Evolutionary conservation across 1,284 basidiomycete species (phyloP).

Genomic region (Tetrapyrgos nigripes): DNA sequence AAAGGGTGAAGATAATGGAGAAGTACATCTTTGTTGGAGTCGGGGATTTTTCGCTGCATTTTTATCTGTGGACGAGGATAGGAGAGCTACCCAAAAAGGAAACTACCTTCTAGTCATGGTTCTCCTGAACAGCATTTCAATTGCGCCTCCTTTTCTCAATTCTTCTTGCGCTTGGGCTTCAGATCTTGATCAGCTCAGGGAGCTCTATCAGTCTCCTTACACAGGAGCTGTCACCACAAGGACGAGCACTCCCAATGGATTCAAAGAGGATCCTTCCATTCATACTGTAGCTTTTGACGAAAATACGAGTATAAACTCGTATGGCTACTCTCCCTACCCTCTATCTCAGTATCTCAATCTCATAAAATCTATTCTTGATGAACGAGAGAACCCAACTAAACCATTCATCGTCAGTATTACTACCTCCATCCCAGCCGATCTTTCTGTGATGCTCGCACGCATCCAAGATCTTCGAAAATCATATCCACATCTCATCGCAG

Average conservation of each 20-base stretch:
- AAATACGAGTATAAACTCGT: conserved; percentile 74
- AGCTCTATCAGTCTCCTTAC: conserved; percentile 65
- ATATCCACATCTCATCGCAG: conserved; percentile 50
- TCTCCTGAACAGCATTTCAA: conserved; percentile 52
- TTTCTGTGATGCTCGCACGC: conserved; percentile 58
- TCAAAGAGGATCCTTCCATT: conserved; percentile 56
- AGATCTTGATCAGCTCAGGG: conserved; percentile 62
- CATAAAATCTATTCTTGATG: conserved; percentile 58
- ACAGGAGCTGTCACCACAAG: conserved; percentile 82
- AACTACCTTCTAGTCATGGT: conserved; percentile 43
- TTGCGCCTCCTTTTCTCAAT: conserved; percentile 71
- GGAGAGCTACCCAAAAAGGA: not conserved
- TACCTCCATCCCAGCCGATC: conserved; percentile 54
- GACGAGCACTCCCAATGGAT: conserved; percentile 73
- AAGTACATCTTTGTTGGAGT: too few relatives aligned
- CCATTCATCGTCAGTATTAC: conserved; percentile 82
- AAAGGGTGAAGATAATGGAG: too few relatives aligned
- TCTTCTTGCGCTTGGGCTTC: conserved; percentile 83
- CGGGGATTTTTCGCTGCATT: too few relatives aligned
- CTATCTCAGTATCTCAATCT: conserved; percentile 67
- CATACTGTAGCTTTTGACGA: conserved; percentile 63
- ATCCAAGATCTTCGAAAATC: conserved; percentile 64
- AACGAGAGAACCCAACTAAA: conserved; percentile 45
- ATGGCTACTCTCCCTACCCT: conserved; percentile 81
- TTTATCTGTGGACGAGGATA: not conserved